phyloP scores from a whole-genome alignment of 2,329 filamentous ascomycete genomes.

The Hysterium pulicare region DNA sequence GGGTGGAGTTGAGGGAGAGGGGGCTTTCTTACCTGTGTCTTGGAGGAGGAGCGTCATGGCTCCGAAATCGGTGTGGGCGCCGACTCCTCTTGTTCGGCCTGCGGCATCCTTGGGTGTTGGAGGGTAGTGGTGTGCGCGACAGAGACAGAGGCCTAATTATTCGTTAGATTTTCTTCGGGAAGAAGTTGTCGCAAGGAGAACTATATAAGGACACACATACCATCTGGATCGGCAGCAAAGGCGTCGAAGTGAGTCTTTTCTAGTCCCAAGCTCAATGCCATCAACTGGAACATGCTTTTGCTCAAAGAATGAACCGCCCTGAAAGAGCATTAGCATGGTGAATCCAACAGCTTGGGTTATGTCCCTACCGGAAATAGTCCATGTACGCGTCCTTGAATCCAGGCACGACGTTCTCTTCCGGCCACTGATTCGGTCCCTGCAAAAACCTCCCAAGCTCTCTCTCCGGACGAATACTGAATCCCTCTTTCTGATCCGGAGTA shows the following conservation, averaged over 20 bases:
- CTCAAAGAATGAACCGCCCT: slow-evolving; percentile 13
- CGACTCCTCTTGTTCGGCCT: slow-evolving; percentile 33
- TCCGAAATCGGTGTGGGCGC: slow-evolving; percentile 39
- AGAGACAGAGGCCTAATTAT: slow-evolving; percentile 9
- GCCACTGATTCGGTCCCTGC: slow-evolving; percentile 17
- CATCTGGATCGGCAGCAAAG: slow-evolving; percentile 28
- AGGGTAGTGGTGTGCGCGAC: slow-evolving; percentile 30
- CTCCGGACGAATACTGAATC: slow-evolving; percentile 32
- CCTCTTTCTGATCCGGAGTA: slow-evolving; percentile 30
- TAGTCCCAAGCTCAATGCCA: slow-evolving; percentile 37
- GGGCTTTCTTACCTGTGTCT: no score
- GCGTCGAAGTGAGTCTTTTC: slow-evolving; percentile 30
- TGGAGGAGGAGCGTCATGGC: slow-evolving; percentile 36
- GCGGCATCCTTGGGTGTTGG: slow-evolving; percentile 29
- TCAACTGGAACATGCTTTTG: slow-evolving; percentile 34
- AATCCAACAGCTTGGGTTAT: neutral
- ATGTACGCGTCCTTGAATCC: slow-evolving; percentile 22
- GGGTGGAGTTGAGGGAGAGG: no score
- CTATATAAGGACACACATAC: slow-evolving; percentile 35
- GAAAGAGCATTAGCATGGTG: slow-evolving; percentile 3
- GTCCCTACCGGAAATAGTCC: slow-evolving; percentile 20
- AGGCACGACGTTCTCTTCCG: slow-evolving; percentile 19
- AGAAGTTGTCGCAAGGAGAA: no score
- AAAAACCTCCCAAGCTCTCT: slow-evolving; percentile 10
- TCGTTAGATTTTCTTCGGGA: neutral